Evolutionary conservation across 2,329 filamentous ascomycete genomes (phyloP), one percentile per base, ranked within the genome.

Genomic region (Colletotrichum plurivorum): DNA sequence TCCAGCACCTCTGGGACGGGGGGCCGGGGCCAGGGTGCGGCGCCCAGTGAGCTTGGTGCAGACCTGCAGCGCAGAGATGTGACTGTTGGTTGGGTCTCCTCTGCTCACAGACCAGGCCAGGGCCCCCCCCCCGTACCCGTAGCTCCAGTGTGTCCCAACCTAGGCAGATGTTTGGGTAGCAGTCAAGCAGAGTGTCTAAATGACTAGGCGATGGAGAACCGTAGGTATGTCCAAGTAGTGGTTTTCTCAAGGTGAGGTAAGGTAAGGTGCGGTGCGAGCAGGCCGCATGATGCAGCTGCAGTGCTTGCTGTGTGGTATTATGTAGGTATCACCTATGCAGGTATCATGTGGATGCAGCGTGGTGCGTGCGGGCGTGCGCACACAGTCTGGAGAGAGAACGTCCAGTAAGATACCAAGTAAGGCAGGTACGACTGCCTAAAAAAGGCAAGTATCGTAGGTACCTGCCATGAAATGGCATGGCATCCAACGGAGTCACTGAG

Each of bases 231-330:
- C 8, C 3, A 36, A 3, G 31, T 36, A 12, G 31, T 36, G 10
- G 31, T 36, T 49, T 22, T 27, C 41, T 55, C 31, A 31, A 49
- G 20, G 16, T 51, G 31, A 9, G 18, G 18, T 10, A n/a, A 15
- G 9, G 45, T 48, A n/a, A 15, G 9, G 45, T 48, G 45, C 45
- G 16, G 45, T 20, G 36, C 59, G 43, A 31, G 36, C 13, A 31
- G 46, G 54, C 49, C 55, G 62, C 62, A 67, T 57, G 49, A 66
- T 67, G 63, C 67, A 67, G 20, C 54, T 69, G 56, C 67, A 67
- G 52, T 62, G 66, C 48, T 48, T 52, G 61, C 45, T 53, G 45
- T 48, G 56, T 25, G 48, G 31, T 36, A 36, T 25, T 25, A 25
- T 25, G 22, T 25, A 25, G 22, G 22, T 5, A 5, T 25, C 5